A percentile compares a stretch with the other conserved stretches of the same genome.
phyloP scores from a whole-genome alignment of 2,329 filamentous ascomycete species.

The Stagonosporopsis chrysanthemi region DNA sequence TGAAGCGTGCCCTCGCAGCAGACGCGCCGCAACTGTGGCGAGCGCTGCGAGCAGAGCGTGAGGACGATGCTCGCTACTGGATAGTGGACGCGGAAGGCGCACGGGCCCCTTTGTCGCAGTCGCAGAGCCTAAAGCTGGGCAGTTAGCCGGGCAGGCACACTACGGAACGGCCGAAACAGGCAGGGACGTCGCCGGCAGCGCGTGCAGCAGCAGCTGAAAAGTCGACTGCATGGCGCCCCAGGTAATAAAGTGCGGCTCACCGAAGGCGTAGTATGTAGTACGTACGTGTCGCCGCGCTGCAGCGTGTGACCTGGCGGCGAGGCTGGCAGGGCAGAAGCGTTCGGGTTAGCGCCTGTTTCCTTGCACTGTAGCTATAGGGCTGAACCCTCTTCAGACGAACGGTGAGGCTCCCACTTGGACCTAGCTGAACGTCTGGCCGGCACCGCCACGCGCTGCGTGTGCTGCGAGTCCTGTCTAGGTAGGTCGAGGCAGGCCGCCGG shows the following conservation, averaged over 20 bases:
- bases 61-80: constrained; percentile 26
- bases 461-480: constrained; percentile 18
- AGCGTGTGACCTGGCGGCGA: constrained; percentile 22
- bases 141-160: constrained; percentile 23
- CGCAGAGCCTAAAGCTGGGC: constrained; percentile 15
- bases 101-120: constrained; percentile 17
- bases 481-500: constrained; percentile 12
- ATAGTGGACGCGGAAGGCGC: constrained; percentile 24
- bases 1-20: constrained; percentile 41
- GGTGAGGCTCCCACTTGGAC: constrained; percentile 20
- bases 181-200: constrained; percentile 22
- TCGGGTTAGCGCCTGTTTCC: constrained; percentile 17
- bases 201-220: constrained; percentile 17
- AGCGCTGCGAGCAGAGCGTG: constrained; percentile 28
- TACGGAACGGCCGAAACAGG: constrained; percentile 37
- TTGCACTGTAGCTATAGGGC: constrained; percentile 19
- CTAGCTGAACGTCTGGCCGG: constrained; percentile 28
- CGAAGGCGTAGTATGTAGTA: neutral
- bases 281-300: constrained; percentile 17
- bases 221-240: constrained; percentile 6
- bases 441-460: constrained; percentile 32
- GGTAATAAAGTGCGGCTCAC: constrained; percentile 24
- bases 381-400: constrained; percentile 20
- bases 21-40: constrained; percentile 40
- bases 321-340: constrained; percentile 27